These are phyloP conservation scores for Emergomyces pasteurianus DNA, from an alignment of 2,329 filamentous ascomycete species.

Conservation along the genomic window DNA sequence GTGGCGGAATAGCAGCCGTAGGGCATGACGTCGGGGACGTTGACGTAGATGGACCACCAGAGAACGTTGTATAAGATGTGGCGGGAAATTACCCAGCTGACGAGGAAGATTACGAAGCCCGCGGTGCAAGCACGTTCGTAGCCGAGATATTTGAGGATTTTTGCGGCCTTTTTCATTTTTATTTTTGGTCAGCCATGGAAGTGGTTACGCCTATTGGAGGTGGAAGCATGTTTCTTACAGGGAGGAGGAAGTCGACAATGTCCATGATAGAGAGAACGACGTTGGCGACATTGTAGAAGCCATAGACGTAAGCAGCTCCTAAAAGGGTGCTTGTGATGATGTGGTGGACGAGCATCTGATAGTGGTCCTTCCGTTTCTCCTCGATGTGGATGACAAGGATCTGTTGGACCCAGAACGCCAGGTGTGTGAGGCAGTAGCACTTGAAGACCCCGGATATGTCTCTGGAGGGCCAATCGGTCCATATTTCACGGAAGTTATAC, in stretches of 20 bases:
- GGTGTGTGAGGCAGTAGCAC: conserved; percentile 79
- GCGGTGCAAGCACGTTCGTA: conserved; percentile 66
- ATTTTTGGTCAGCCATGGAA: neutral
- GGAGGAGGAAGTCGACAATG: conserved; percentile 75
- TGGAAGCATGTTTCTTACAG: conserved; percentile 46
- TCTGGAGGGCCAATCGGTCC: conserved; percentile 72
- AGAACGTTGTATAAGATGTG: conserved; percentile 70
- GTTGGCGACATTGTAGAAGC: conserved; percentile 77
- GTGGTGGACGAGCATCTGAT: conserved; percentile 93
- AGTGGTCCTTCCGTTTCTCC: conserved; percentile 85
- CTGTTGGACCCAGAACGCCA: conserved; percentile 89
- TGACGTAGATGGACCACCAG: conserved; percentile 68
- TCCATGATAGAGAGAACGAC: conserved; percentile 90
- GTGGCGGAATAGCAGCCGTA: conserved; percentile 58
- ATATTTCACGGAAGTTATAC: conserved; percentile 64
- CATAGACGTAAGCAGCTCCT: conserved; percentile 71
- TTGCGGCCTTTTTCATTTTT: conserved; percentile 53
- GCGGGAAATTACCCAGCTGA: conserved; percentile 71
- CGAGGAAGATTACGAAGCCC: conserved; percentile 73
- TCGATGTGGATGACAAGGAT: conserved; percentile 91
- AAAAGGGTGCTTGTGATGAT: conserved; percentile 77
- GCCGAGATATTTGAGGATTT: conserved; percentile 83
- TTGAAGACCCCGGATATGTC: conserved; percentile 66
- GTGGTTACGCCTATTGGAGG: neutral
- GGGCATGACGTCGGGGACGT: conserved; percentile 50